Evolutionary conservation across 2,329 filamentous ascomycete genomes (phyloP).

Genomic region (Sporothrix brasiliensis): DNA sequence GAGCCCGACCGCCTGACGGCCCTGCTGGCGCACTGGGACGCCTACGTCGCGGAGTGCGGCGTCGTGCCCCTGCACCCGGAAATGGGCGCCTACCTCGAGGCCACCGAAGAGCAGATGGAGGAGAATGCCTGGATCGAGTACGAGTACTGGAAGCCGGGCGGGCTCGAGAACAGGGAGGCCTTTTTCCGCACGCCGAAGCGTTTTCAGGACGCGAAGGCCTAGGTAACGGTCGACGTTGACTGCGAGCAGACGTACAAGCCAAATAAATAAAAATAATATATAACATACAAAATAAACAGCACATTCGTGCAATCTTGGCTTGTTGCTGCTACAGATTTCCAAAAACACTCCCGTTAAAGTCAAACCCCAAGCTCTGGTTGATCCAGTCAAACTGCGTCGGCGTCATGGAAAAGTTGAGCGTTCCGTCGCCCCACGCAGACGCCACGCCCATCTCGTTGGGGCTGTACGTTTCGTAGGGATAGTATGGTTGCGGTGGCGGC

Average conservation of each 20-base stretch:
- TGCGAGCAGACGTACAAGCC: background rate
- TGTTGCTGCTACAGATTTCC: background rate
- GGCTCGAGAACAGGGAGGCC: constrained; percentile 12
- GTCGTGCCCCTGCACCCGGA: constrained; percentile 25
- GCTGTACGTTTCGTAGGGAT: constrained; percentile 28
- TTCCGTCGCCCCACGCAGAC: constrained; percentile 29
- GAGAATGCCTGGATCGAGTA: constrained; percentile 31
- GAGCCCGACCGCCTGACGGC: constrained; percentile 42
- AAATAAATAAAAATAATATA: background rate
- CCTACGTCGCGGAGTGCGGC: constrained; percentile 56
- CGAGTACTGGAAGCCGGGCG: constrained; percentile 30
- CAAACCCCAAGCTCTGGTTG: constrained; percentile 29
- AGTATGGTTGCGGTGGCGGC: background rate
- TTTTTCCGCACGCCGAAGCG: constrained; percentile 27
- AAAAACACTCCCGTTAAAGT: constrained; percentile 15
- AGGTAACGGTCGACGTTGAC: background rate
- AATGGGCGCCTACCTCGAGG: constrained; percentile 27
- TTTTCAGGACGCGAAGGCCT: constrained; percentile 4
- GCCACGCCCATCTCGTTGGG: constrained; percentile 27
- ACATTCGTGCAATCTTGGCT: background rate
- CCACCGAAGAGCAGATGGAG: constrained; percentile 30
- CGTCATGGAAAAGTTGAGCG: constrained; percentile 30
- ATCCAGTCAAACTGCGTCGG: constrained; percentile 31
- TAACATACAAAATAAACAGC: background rate
- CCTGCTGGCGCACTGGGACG: constrained; percentile 44